A percentile compares a stretch with the other conserved stretches of the same genome.
Conservation (phyloP, 306 rosid species). For the Vicia sativa region DNA sequence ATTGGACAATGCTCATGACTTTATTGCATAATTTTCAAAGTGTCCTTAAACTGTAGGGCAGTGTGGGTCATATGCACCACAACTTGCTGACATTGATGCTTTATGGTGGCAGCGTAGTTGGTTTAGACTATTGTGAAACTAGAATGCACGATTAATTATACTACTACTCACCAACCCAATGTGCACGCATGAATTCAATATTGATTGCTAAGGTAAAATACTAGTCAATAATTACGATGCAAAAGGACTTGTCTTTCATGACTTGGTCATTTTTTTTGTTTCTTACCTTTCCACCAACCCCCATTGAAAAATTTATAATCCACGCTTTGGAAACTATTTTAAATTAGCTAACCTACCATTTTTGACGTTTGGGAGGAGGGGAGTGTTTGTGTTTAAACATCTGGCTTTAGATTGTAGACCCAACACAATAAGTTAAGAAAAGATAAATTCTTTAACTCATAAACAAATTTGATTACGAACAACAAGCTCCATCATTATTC, state of each 20-base stretch:
- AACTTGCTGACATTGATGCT: conserved; percentile 35
- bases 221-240: conserved; percentile 36
- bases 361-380: background rate
- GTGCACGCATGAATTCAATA: conserved; percentile 29
- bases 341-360: conserved; percentile 13
- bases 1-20: background rate
- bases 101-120: background rate
- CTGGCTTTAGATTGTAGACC: background rate
- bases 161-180: conserved; percentile 35
- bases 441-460: no score
- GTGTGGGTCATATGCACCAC: conserved; percentile 29
- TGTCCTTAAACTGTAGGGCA: conserved; percentile 5
- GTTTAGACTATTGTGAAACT: conserved; percentile 9
- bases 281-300: conserved; percentile 46
- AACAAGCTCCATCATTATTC: no score
- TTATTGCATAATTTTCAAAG: background rate
- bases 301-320: conserved; percentile 27
- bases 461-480: no score
- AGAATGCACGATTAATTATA: conserved; percentile 2
- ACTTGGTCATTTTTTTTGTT: conserved; percentile 23
- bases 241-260: conserved; percentile 27
- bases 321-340: conserved; percentile 16
- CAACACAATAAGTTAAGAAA: background rate
- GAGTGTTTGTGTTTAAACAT: background rate
- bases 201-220: conserved; percentile 37